Conservation (phyloP, 2,329 filamentous ascomycete genomes). For the Exophiala bonariae region DNA sequence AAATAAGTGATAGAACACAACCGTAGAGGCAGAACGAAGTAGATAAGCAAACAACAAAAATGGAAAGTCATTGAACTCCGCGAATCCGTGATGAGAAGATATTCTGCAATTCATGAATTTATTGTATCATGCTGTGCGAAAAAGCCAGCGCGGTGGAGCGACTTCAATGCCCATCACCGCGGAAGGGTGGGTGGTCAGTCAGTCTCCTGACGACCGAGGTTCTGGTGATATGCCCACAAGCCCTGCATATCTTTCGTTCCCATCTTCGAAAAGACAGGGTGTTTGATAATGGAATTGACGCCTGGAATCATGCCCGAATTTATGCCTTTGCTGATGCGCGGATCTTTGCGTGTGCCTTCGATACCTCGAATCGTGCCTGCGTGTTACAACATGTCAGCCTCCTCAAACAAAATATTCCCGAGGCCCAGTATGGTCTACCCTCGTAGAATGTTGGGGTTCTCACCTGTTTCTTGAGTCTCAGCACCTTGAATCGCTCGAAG, state of each 20-base stretch:
- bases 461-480: conserved; percentile 99
- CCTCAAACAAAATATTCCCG: background rate
- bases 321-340: conserved; percentile 70
- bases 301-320: conserved; percentile 21
- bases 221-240: conserved; percentile 13
- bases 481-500: conserved; percentile 99
- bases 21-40: background rate
- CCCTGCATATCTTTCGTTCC: conserved; percentile 14
- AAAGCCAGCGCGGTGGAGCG: conserved; percentile 14
- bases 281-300: conserved; percentile 5
- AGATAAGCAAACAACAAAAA: too few relatives aligned
- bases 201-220: conserved; percentile 6
- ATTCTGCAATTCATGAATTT: conserved; percentile 20
- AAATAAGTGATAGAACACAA: too few relatives aligned
- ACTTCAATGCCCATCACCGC: conserved; percentile 14
- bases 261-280: background rate
- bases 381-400: background rate
- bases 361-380: conserved; percentile 87
- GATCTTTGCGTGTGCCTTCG: conserved; percentile 93
- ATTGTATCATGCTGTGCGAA: conserved; percentile 23
- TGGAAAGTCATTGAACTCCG: too few relatives aligned
- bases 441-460: conserved; percentile 34
- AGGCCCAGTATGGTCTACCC: background rate
- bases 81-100: background rate
- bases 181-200: conserved; percentile 2